Base-by-base conservation (phyloP, 148 eudicot species). In the Tetragonia tetragonoides region DNA sequence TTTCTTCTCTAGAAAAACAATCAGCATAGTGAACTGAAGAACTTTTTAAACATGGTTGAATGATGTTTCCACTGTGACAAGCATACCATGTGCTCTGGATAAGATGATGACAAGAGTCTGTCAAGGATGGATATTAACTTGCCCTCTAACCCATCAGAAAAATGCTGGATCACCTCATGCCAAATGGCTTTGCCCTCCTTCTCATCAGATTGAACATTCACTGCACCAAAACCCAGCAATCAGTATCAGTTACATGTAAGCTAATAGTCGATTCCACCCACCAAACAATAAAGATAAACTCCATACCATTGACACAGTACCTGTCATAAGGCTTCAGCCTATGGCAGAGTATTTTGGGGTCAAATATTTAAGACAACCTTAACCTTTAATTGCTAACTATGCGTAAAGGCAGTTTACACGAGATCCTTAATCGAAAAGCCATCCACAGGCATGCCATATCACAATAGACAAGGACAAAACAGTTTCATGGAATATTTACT, bases 41-140 rank as follows among this genome's bases (percentile, higher is more conserved):
- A 56, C 73, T 62, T 18, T 63, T 39, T 12, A 67, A 56, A 23
- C 56, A 21, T 18, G 8, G 24, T 12, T 69, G 62, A 57, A 37
- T 53, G 17, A 76, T 23, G 47, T 14, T 20, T 74, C 38, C 34
- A 53, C 51, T 47, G 12, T n/a, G 15, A 24, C 54, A 56, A 78
- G 83, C 88, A 79, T 85, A 93, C 99, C 97, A 95, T 91, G 73
- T 90, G 75, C 80, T 89, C 92, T 14, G 98, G 93, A 78, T 87
- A 87, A 75, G 80, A 76, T 62, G 90, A 77, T 16, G 87, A 81
- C 49, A 93, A 61, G 63, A 89, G 92, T 61, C 77, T 86, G 61
- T 87, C 72, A 7, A 95, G 85, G 59, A 88, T 77, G 69, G 88
- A 82, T 74, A 91, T 81, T 80, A 95, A 81, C 73, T 85, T 88